Conservation (phyloP, 345 rosid species). For the Microthlaspi erraticum region DNA sequence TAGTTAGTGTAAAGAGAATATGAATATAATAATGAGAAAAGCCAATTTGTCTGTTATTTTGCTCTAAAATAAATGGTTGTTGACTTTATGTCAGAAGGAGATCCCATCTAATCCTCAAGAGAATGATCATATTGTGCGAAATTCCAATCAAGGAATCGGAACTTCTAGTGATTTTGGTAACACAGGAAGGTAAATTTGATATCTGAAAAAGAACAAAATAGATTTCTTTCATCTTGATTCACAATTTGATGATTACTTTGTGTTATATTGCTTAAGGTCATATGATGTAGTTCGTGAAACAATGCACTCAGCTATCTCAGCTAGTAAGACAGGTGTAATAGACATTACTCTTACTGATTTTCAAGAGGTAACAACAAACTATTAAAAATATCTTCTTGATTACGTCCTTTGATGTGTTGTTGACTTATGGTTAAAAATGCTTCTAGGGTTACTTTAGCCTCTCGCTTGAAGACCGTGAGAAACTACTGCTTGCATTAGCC, state of each 20-base stretch:
- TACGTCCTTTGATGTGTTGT: neutral
- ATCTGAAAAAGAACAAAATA: neutral
- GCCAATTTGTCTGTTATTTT: constrained; percentile 9
- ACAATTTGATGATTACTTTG: neutral
- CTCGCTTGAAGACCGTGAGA: constrained; percentile 61
- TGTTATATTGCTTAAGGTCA: constrained; percentile 46
- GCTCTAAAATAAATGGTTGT: neutral
- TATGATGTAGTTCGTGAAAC: constrained; percentile 73
- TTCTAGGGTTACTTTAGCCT: constrained; percentile 79
- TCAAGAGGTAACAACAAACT: constrained; percentile 63
- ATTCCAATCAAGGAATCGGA: constrained; percentile 34
- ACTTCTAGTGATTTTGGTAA: constrained; percentile 33
- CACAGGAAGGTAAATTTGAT: constrained; percentile 38
- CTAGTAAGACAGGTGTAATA: constrained; percentile 69
- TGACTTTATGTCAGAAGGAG: constrained; percentile 45
- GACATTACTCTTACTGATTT: constrained; percentile 78
- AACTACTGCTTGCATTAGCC: constrained; percentile 64
- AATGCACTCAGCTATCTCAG: constrained; percentile 78
- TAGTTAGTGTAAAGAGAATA: constrained; percentile 11
- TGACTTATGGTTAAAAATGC: constrained; percentile 19
- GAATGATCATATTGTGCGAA: constrained; percentile 23
- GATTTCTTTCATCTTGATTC: neutral
- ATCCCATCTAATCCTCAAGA: constrained; percentile 46
- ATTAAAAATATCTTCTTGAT: constrained; percentile 16
- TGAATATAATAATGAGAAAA: neutral